Percentiles rank a stretch among this genome's conserved stretches.
These are phyloP conservation scores for Coniochaeta sp. DNA, from an alignment of 2,329 filamentous ascomycete species.

Conservation along the genomic window DNA sequence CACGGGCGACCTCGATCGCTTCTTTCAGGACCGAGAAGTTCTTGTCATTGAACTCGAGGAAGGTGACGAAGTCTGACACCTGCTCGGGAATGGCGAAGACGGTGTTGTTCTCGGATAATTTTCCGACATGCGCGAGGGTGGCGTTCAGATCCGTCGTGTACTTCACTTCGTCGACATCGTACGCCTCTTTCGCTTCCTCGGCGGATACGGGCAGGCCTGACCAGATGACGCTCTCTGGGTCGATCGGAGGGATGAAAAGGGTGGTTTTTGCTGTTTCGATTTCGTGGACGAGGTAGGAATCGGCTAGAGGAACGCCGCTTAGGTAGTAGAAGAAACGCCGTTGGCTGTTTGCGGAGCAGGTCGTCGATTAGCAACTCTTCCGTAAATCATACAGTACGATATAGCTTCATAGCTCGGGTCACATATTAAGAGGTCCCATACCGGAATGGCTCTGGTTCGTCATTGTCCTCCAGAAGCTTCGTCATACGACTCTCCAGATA, in stretches of 20 bases:
- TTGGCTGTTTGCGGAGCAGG: constrained; percentile 49
- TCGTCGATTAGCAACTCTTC: neutral
- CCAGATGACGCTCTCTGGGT: constrained; percentile 90
- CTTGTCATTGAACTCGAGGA: constrained; percentile 61
- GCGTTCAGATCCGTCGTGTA: constrained; percentile 68
- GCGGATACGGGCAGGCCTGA: constrained; percentile 74
- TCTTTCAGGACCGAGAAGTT: constrained; percentile 49
- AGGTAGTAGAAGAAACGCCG: constrained; percentile 93
- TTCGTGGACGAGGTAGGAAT: constrained; percentile 77
- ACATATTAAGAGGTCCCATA: constrained; percentile 26
- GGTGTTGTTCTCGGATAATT: constrained; percentile 32
- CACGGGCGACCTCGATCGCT: constrained; percentile 62
- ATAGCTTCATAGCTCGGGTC: no score
- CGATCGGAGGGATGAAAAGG: constrained; percentile 84
- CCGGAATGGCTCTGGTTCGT: constrained; percentile 75
- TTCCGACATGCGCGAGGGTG: constrained; percentile 51
- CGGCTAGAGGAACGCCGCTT: constrained; percentile 73
- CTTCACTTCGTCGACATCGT: constrained; percentile 74
- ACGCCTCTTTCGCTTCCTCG: constrained; percentile 67
- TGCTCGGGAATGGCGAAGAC: constrained; percentile 76
- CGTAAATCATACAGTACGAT: no score
- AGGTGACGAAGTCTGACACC: constrained; percentile 63
- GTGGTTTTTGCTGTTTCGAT: constrained; percentile 65
- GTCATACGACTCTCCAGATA: constrained; percentile 85
- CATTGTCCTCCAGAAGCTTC: constrained; percentile 81